phyloP scores from a whole-genome alignment of 2,329 filamentous ascomycete genomes.

The Kalmusia sp. region DNA sequence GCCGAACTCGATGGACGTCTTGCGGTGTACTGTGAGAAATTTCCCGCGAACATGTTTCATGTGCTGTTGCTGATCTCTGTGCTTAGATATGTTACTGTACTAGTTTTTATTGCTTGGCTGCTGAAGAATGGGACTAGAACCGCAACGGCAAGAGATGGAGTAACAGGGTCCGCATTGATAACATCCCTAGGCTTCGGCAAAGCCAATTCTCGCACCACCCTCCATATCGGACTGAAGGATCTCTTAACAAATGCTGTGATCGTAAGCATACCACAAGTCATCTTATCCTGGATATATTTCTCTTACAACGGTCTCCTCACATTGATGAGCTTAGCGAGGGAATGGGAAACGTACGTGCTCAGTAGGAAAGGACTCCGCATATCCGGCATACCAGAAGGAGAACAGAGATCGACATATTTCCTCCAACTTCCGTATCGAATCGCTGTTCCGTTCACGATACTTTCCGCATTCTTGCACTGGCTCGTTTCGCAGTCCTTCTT shows the following conservation, averaged over 20 bases:
- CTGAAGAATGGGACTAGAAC: neutral
- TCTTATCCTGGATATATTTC: slow-evolving; percentile 56
- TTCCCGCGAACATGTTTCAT: neutral
- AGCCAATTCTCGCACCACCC: neutral
- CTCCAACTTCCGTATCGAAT: slow-evolving; percentile 50
- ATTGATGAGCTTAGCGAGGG: slow-evolving; percentile 53
- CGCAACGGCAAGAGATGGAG: neutral
- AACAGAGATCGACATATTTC: slow-evolving; percentile 52
- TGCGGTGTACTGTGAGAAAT: neutral
- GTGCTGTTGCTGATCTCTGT: neutral
- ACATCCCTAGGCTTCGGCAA: neutral
- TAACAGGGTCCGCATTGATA: neutral
- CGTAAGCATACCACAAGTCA: slow-evolving; percentile 54
- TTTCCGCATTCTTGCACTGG: slow-evolving; percentile 51
- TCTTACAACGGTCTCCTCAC: slow-evolving; percentile 55
- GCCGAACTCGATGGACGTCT: neutral
- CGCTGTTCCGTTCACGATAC: slow-evolving; percentile 42
- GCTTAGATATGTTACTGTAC: neutral
- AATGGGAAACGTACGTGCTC: slow-evolving; percentile 53
- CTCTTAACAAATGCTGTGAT: slow-evolving; percentile 23
- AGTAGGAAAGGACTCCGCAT: slow-evolving; percentile 45
- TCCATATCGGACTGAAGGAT: neutral
- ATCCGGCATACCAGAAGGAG: slow-evolving; percentile 29
- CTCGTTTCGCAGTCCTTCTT: slow-evolving; percentile 54
- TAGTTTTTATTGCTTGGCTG: neutral